Evolutionary conservation across 495 filamentous ascomycete genomes (phyloP).

Genomic region (Penicillium cinerascens): DNA sequence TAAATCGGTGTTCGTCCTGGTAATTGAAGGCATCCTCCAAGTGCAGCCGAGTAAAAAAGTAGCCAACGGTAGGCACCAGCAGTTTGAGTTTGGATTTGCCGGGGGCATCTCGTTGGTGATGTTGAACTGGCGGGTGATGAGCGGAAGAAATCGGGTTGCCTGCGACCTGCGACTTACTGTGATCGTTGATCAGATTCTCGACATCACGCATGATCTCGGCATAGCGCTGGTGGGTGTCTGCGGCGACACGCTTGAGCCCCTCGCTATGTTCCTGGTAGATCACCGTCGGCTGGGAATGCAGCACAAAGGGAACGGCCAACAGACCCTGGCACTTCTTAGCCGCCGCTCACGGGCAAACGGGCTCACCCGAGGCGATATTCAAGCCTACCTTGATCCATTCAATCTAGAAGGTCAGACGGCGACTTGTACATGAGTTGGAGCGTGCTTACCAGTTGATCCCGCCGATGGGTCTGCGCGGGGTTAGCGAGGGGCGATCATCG

Average conservation of each 20-base stretch:
- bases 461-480: conserved; percentile 56
- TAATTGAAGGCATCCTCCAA: conserved; percentile 87
- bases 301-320: conserved; percentile 92
- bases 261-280: conserved; percentile 57
- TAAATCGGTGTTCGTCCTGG: conserved; percentile 79
- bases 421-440: neutral
- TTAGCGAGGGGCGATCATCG: conserved; percentile 13
- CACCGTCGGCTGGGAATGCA: conserved; percentile 90
- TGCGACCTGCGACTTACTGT: conserved; percentile 57
- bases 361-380: conserved; percentile 7
- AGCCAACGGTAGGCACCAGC: conserved; percentile 83
- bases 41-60: conserved; percentile 83
- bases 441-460: conserved; percentile 73
- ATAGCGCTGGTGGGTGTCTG: conserved; percentile 73
- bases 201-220: conserved; percentile 94
- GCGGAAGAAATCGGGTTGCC: neutral
- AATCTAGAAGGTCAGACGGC: conserved; percentile 39
- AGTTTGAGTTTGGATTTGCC: conserved; percentile 85
- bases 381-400: conserved; percentile 65
- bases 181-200: conserved; percentile 84
- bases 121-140: conserved; percentile 49
- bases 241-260: conserved; percentile 48
- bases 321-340: conserved; percentile 69
- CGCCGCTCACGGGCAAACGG: neutral
- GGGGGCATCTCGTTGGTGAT: conserved; percentile 59